These are phyloP conservation scores for Sarocladiaceae sp. DNA, from an alignment of 2,329 filamentous ascomycete genomes.

Conservation along the genomic window DNA sequence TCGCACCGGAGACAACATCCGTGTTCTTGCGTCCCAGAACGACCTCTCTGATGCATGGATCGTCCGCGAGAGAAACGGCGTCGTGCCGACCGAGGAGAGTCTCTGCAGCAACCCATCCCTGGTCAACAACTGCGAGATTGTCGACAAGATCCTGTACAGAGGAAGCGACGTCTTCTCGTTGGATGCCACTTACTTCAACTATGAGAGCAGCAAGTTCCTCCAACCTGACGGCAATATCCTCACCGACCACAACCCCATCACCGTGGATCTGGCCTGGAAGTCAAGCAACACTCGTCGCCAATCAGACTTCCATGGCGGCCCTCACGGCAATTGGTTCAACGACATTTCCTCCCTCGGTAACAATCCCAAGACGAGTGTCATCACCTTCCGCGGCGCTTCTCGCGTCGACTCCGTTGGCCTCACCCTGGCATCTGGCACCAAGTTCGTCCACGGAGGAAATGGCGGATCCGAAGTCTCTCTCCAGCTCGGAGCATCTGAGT, in stretches of 20 bases:
- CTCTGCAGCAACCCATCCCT: conserved; percentile 44
- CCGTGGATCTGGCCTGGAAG: conserved; percentile 39
- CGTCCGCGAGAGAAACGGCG: conserved; percentile 4
- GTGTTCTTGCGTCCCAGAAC: background rate
- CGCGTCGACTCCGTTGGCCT: conserved; percentile 5
- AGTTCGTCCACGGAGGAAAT: background rate
- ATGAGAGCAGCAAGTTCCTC: conserved; percentile 51
- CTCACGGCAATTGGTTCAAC: conserved; percentile 5
- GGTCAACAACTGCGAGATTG: conserved; percentile 51
- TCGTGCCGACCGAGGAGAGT: conserved; percentile 1
- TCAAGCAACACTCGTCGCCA: background rate
- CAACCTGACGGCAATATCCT: conserved; percentile 49
- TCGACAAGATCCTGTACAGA: conserved; percentile 57
- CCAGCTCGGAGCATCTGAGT: background rate
- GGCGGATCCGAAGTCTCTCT: conserved; percentile 3
- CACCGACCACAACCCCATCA: conserved; percentile 58
- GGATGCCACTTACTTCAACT: conserved; percentile 42
- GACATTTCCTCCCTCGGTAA: background rate
- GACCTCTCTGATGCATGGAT: conserved; percentile 7
- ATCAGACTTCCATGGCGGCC: conserved; percentile 5
- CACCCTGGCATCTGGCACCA: background rate
- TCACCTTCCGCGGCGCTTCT: conserved; percentile 4
- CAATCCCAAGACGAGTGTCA: conserved; percentile 1
- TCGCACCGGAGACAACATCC: conserved; percentile 41
- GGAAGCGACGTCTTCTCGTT: conserved; percentile 39